Base-by-base conservation (phyloP, 306 rosid species). In the Malus sieversii region DNA sequence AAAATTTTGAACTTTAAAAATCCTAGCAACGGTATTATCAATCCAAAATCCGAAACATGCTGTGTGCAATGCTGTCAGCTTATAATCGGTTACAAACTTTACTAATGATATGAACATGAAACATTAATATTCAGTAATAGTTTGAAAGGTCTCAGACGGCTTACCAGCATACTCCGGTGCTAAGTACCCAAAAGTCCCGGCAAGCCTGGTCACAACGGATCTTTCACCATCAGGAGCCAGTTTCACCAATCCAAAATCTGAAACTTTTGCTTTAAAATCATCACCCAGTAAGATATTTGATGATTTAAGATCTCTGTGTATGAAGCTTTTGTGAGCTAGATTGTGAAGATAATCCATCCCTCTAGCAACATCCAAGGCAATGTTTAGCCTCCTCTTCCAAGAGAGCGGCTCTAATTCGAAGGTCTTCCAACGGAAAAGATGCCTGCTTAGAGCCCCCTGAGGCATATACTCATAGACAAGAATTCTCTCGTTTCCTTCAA, bases 101-200 rank as follows among this genome's bases (percentile, higher is more conserved):
- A n/a, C 66, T 15, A 35, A 33, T 57, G 4, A 57, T 25, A 29
- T 29, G 30, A 10, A 35, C 14, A 45, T 45, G 59, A 14, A 71
- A 71, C 8, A 10, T 48, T 1, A 51, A 51, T 15, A 42, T 27
- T 18, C 10, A 0, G 27, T 29, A n/a, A 20, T 62, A 70, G 33
- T n/a, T 29, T 55, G 16, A 63, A 76, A 48, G 14, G n/a, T 15
- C 67, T 58, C 46, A 29, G 33, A 66, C 74, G 25, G 68, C 60
- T 84, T 68, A 96, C 99, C 99, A 66, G 99, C 99, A 86, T 96
- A 96, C 85, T 96, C 99, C 59, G 99, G 99, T 15, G 99, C 99
- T 65, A 96, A 80, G 84, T 96, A 96, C 77, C 99, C 99, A 73
- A 96, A 96, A 78, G 99, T 96, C 61, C 99, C 99, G 25, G 98